These are phyloP conservation scores for Cercospora sp. DNA, from an alignment of 2,329 filamentous ascomycete genomes.

Conservation along the genomic window DNA sequence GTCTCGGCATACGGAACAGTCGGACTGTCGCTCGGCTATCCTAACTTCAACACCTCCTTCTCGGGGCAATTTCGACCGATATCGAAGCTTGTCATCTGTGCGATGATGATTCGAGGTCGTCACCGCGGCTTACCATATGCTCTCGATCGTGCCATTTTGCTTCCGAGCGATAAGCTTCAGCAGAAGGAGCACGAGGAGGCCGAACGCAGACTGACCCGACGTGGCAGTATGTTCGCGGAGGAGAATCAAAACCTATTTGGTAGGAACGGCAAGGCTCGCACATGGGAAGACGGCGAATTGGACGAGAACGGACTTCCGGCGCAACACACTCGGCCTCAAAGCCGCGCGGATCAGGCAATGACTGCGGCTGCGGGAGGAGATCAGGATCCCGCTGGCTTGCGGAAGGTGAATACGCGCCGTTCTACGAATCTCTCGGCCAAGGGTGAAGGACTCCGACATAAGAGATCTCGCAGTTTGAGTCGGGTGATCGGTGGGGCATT, in stretches of 20 bases:
- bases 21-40: conserved; percentile 82
- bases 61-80: conserved; percentile 76
- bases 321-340: conserved; percentile 26
- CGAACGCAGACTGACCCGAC: conserved; percentile 37
- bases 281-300: conserved; percentile 33
- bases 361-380: conserved; percentile 25
- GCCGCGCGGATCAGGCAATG: conserved; percentile 22
- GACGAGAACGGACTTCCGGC: conserved; percentile 34
- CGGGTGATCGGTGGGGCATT: conserved; percentile 32
- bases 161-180: conserved; percentile 66
- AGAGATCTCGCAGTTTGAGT: conserved; percentile 30
- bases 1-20: conserved; percentile 94
- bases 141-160: conserved; percentile 67
- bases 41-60: conserved; percentile 74
- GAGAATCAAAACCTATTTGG: conserved; percentile 16
- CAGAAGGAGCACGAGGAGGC: conserved; percentile 55
- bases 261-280: conserved; percentile 11
- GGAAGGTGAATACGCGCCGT: conserved; percentile 21
- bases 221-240: conserved; percentile 32
- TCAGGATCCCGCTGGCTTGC: conserved; percentile 15
- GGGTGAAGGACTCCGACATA: conserved; percentile 7
- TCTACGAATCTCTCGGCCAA: conserved; percentile 21
- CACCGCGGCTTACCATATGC: conserved; percentile 67
- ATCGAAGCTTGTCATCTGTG: conserved; percentile 65
- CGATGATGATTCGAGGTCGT: conserved; percentile 66